Base-by-base conservation (phyloP, 345 rosid genomes). In the Pelargonium nanum region DNA sequence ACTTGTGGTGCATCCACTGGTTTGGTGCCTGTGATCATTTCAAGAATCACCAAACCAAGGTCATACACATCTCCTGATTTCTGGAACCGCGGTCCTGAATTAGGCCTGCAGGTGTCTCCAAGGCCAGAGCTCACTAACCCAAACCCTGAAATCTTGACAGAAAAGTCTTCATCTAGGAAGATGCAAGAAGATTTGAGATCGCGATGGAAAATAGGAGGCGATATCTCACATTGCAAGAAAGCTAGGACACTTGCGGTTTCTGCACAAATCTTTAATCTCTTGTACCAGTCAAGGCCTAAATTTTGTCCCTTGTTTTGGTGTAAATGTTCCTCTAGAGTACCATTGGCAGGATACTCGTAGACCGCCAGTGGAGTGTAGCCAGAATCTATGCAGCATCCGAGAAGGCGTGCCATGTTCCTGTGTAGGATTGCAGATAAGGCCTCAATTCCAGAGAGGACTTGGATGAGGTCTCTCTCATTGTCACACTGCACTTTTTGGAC, bases 321-420 rank as follows among this genome's bases (percentile, higher is more conserved):
- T 61, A 90, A 65, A 26, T 85, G 76, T 59, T 87, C 84, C 51
- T 72, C 77, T 55, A 90, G 67, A 19, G 76, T 77, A 24, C 95
- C 92, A 30, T 83, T 85, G 19, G 81, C 86, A 0, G 86, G 90
- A 68, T 79, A 81, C 62, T 87, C 91, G 30, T 90, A 87, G 28
- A 84, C 91, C 20, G 85, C 77, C 4, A 82, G 65, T 4, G 85
- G 81, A 13, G 70, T 69, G 69, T 76, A 68, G 60, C 80, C 80
- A 57, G 69, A 77, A 23, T 85, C 91, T 19, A 83, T 74, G 44
- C 88, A 87, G 70, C 85, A 87, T 34, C 93, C 97, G 13, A 90
- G 60, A 52, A 83, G 59, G 23, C 85, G 74, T 0, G 97, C 93
- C 57, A 87, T 77, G 71, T 81, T 85, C 74, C 79, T 62, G 61